phyloP scores from a whole-genome alignment of 1,284 basidiomycete genomes.

The Sporisorium iseilematis-ciliati region DNA sequence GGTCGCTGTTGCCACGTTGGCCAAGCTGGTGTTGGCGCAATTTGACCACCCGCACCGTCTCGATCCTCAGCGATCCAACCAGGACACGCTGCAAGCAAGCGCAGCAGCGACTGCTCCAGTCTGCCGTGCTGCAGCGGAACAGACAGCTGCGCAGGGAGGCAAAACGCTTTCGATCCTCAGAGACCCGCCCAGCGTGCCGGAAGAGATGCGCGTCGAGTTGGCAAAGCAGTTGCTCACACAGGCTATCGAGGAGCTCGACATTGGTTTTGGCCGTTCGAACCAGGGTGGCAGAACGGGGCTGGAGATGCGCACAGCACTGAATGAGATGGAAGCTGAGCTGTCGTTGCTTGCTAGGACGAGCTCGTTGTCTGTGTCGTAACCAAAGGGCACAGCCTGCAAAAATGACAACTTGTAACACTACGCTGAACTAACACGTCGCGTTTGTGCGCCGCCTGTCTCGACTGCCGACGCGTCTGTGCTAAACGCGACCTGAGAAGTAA shows the following conservation, averaged over 20 bases:
- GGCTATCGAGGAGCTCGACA: constrained; percentile 49
- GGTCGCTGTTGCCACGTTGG: constrained; percentile 81
- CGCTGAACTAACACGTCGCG: background rate
- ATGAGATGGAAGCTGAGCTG: constrained; percentile 38
- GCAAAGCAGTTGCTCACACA: constrained; percentile 49
- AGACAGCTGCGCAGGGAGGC: constrained; percentile 12
- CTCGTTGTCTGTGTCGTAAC: constrained; percentile 29
- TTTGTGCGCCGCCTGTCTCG: background rate
- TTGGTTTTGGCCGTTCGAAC: constrained; percentile 52
- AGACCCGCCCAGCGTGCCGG: constrained; percentile 25
- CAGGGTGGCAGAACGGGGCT: constrained; percentile 31
- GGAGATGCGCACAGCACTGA: constrained; percentile 31
- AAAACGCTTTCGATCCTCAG: constrained; percentile 35
- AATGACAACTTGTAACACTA: background rate
- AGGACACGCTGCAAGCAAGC: background rate
- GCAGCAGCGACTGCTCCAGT: constrained; percentile 11
- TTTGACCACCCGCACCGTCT: constrained; percentile 70
- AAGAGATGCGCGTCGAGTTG: constrained; percentile 37
- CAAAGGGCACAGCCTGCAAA: background rate
- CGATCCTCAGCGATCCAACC: constrained; percentile 6
- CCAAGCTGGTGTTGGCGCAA: constrained; percentile 82
- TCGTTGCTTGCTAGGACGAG: constrained; percentile 32
- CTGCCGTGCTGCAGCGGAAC: constrained; percentile 24
- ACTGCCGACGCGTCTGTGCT: constrained; percentile 34
- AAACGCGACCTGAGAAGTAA: constrained; percentile 21